Evolutionary conservation across 805 yeast species (phyloP).

Genomic region (Maudiozyma saulgeensis): DNA sequence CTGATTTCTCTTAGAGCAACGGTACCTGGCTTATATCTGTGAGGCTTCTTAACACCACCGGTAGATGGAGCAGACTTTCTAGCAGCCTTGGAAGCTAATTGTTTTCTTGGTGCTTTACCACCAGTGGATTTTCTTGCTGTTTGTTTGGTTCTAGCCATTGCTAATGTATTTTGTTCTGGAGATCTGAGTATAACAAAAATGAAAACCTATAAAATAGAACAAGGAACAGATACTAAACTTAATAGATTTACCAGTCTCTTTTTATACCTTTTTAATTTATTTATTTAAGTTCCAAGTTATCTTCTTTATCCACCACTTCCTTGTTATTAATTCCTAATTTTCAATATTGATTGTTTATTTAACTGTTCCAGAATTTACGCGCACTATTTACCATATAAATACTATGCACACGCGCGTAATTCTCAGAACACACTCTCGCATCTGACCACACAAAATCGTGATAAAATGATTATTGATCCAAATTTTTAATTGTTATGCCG

Average conservation of each 20-base stretch:
- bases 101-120: constrained; percentile 95
- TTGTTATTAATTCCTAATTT: no score
- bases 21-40: constrained; percentile 96
- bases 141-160: constrained; percentile 88
- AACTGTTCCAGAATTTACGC: no score
- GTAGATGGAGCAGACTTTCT: constrained; percentile 88
- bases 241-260: no score
- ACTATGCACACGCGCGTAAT: no score
- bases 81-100: constrained; percentile 84
- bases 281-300: no score
- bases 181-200: not conserved
- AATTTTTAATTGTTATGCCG: not conserved
- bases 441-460: no score
- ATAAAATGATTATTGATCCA: not conserved
- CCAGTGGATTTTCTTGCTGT: constrained; percentile 92
- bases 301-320: no score
- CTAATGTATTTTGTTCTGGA: not conserved
- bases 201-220: not conserved
- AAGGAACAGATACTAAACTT: not conserved
- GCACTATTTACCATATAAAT: no score
- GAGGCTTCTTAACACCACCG: constrained; percentile 91
- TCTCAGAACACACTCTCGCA: no score
- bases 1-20: constrained; percentile 95
- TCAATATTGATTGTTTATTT: no score
- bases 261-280: no score